Conservation (phyloP, 495 filamentous ascomycete species). For the Jackrogersella minutella region DNA sequence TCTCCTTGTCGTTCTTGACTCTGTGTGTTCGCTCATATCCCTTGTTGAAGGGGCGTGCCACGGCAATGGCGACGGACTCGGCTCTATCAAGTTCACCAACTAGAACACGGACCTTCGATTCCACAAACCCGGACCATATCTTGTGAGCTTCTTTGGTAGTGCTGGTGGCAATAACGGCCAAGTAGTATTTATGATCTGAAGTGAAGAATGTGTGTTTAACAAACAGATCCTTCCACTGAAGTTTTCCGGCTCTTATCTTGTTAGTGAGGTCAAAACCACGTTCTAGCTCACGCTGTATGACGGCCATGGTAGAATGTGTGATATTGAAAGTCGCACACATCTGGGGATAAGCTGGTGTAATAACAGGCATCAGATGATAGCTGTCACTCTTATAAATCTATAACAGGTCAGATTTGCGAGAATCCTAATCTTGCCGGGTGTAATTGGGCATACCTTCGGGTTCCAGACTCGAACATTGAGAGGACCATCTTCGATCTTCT, state of each 20-base stretch:
- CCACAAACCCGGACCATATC: slow-evolving; percentile 88
- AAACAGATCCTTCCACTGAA: slow-evolving; percentile 88
- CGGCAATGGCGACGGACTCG: slow-evolving; percentile 76
- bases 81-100: slow-evolving; percentile 81
- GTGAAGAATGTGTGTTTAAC: slow-evolving; percentile 91
- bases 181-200: slow-evolving; percentile 89
- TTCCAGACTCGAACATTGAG: slow-evolving; percentile 92
- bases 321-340: slow-evolving; percentile 98
- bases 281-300: slow-evolving; percentile 83
- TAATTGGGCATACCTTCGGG: slow-evolving; percentile 70
- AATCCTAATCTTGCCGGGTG: neutral
- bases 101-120: slow-evolving; percentile 88
- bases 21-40: slow-evolving; percentile 83
- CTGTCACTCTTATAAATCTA: slow-evolving; percentile 83
- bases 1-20: slow-evolving; percentile 74
- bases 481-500: slow-evolving; percentile 84
- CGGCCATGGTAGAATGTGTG: slow-evolving; percentile 79
- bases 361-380: slow-evolving; percentile 94
- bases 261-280: slow-evolving; percentile 80
- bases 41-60: slow-evolving; percentile 94
- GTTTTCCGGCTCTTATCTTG: slow-evolving; percentile 76
- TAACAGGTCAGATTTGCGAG: slow-evolving; percentile 37
- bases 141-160: slow-evolving; percentile 84
- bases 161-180: slow-evolving; percentile 86
- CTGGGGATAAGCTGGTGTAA: slow-evolving; percentile 93